Percentiles rank a stretch among this genome's conserved stretches.
Conservation (phyloP, 768 basidiomycete genomes). For the Stropharia rugosoannulata region DNA sequence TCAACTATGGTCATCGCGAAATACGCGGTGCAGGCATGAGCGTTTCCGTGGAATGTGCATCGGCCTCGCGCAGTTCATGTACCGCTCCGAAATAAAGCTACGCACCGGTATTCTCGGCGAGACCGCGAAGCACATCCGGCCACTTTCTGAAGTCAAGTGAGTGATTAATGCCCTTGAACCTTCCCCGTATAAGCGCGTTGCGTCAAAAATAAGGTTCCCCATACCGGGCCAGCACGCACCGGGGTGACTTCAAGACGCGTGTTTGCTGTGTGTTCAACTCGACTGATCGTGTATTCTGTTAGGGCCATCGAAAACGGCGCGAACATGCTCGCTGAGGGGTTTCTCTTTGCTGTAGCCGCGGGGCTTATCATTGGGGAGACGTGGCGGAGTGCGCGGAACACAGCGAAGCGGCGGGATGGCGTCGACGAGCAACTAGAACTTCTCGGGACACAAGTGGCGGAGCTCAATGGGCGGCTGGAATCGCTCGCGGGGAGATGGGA, state of each 20-base stretch:
- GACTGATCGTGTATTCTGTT: neutral
- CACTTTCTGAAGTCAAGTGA: slow-evolving; percentile 74
- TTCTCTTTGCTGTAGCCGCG: slow-evolving; percentile 78
- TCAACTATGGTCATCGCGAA: neutral
- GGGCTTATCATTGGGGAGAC: slow-evolving; percentile 73
- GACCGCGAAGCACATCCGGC: slow-evolving; percentile 67
- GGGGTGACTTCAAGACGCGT: no score
- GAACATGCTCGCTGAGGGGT: slow-evolving; percentile 81
- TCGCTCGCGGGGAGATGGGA: slow-evolving; percentile 33
- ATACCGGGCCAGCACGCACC: no score
- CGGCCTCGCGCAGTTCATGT: slow-evolving; percentile 72
- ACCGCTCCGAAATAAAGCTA: slow-evolving; percentile 69
- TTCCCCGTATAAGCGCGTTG: no score
- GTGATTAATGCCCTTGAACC: no score
- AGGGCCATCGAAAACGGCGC: slow-evolving; percentile 88
- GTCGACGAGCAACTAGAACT: slow-evolving; percentile 73
- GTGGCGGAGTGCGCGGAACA: slow-evolving; percentile 70
- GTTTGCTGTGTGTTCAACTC: no score
- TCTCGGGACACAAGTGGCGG: slow-evolving; percentile 44
- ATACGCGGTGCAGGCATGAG: slow-evolving; percentile 48
- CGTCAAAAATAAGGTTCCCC: no score
- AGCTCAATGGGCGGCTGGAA: slow-evolving; percentile 43
- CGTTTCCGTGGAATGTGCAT: slow-evolving; percentile 72
- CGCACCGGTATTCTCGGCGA: slow-evolving; percentile 80
- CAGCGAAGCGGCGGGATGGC: slow-evolving; percentile 66